Evolutionary conservation across 106 monocot species (phyloP).

Genomic region (Phalaenopsis aphrodite): DNA sequence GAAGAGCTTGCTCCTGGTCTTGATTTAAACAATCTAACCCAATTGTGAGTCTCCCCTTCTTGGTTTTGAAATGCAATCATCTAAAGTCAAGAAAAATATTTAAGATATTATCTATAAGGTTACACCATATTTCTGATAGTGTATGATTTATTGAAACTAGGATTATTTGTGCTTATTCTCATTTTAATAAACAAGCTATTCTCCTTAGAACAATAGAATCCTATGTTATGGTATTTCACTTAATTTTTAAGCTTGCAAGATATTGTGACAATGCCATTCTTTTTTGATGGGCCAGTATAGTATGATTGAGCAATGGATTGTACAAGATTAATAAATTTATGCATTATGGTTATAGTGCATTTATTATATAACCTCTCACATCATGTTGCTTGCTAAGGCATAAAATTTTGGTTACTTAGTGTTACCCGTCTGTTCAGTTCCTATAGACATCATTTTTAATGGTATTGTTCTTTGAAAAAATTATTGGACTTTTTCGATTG

Average conservation of each 20-base stretch:
- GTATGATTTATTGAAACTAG: background rate
- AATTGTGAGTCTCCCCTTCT: conserved; percentile 47
- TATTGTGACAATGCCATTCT: background rate
- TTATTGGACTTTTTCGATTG: background rate
- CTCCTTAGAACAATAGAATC: background rate
- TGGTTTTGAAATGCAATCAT: background rate
- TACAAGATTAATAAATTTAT: background rate
- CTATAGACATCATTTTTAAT: background rate
- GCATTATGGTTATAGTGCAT: background rate
- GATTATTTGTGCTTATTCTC: background rate
- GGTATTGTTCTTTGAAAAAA: background rate
- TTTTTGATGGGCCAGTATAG: background rate
- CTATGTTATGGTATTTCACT: background rate
- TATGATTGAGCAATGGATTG: background rate
- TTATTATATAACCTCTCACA: background rate
- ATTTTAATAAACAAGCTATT: background rate
- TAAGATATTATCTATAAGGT: background rate
- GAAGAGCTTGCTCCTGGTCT: conserved; percentile 85
- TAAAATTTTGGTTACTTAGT: background rate
- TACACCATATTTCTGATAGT: background rate
- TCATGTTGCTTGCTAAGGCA: background rate
- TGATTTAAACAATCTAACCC: conserved; percentile 56
- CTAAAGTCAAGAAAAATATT: background rate
- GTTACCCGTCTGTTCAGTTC: background rate
- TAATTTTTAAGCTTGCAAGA: background rate